Evolutionary conservation across 2,329 filamentous ascomycete genomes (phyloP), one percentile per base, ranked within the genome.

Genomic region (Beauveria bassiana): DNA sequence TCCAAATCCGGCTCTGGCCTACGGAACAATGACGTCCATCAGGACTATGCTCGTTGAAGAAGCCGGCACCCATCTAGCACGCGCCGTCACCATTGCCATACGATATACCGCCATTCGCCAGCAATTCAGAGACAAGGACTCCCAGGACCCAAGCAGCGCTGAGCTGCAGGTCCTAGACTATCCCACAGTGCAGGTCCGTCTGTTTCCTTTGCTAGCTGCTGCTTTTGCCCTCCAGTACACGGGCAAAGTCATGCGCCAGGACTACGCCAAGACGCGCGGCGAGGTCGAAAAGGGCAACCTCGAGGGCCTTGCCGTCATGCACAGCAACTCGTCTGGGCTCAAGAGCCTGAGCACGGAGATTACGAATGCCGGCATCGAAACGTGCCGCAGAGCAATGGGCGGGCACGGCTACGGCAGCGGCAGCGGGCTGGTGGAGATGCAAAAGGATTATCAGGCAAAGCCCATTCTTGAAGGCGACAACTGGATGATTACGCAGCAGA

Each of bases 401-500:
- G 89, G 89, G 6, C 89, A 92, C 71, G 89, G 89, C 52, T 92
- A 91, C 77, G 86, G 81, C 60, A 85, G 81, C 68, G 90, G 91
- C 76, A 85, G 85, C 60, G 89, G 89, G n/a, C 90, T 93, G 66
- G 88, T 88, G 1, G 76, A 82, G 20, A 89, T 84, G 81, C 92
- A 91, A 68, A 81, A 88, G 31, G 88, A 92, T 71, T 91, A 91
- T 70, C 79, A 91, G 1, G 88, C 89, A n/a, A 77, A 74, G 3
- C 75, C 79, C 4, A 90, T 87, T 10, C 90, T 86, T 86, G 89
- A 91, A 71, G 89, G 89, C 50, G 89, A 91, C 76, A 91, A 90
- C 78, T 91, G 89, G 77, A 91, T 92, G 88, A 78, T 92, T 63
- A 90, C 87, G 10, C 89, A 92, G 72, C 89, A 92, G 75, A 88